These are phyloP conservation scores for Eragrostis nindensis DNA, from an alignment of 176 grass and related monocot genomes.

Conservation along the genomic window DNA sequence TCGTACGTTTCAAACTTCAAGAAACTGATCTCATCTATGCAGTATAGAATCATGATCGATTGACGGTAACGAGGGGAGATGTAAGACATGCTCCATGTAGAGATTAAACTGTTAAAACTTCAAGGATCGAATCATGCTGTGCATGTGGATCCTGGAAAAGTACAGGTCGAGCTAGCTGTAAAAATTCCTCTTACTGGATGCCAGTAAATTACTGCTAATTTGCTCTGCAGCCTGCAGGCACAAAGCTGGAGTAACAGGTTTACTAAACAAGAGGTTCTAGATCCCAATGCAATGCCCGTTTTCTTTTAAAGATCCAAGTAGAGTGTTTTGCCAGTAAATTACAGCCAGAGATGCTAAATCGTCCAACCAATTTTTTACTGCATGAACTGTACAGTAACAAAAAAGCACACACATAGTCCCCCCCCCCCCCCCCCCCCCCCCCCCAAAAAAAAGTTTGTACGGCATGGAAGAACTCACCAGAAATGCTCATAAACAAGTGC, in stretches of 20 bases:
- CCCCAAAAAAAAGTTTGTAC: too few species aligned
- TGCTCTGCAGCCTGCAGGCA: conserved; percentile 33
- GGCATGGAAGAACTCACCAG: neutral
- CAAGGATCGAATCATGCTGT: conserved; percentile 41
- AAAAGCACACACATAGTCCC: too few species aligned
- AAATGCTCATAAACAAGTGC: neutral
- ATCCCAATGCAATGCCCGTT: conserved; percentile 51
- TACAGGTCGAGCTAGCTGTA: conserved; percentile 35
- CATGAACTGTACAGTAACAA: neutral
- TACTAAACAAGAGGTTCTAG: conserved; percentile 42
- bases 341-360: too few species aligned
- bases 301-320: conserved; percentile 36
- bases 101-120: conserved; percentile 45
- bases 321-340: neutral
- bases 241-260: conserved; percentile 41
- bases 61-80: conserved; percentile 38
- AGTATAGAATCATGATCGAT: conserved; percentile 38
- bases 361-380: conserved; percentile 7
- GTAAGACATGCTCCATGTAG: conserved; percentile 40
- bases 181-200: conserved; percentile 31
- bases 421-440: too few species aligned
- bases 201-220: conserved; percentile 40
- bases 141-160: conserved; percentile 51
- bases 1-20: conserved; percentile 19
- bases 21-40: conserved; percentile 33